A percentile compares a stretch with the other conserved stretches of the same genome.
These are phyloP conservation scores for Sphaerulina musiva DNA, from an alignment of 2,329 filamentous ascomycete species.

Conservation along the genomic window DNA sequence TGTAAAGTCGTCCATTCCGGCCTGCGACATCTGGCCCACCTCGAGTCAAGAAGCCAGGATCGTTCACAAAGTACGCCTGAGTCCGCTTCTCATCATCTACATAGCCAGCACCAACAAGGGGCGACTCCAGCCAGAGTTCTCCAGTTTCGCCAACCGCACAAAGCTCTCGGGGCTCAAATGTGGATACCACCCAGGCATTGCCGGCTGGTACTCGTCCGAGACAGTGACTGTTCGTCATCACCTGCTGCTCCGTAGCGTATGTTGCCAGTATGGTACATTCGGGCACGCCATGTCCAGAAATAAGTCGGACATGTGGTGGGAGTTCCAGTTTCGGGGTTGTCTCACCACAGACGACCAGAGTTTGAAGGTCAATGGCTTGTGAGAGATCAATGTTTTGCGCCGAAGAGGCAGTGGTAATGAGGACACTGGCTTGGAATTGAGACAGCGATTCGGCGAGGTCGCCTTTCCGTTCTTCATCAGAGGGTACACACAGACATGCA, in stretches of 20 bases:
- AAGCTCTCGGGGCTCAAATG: slow-evolving; percentile 21
- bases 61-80: slow-evolving; percentile 29
- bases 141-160: slow-evolving; percentile 43
- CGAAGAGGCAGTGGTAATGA: slow-evolving; percentile 51
- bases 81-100: slow-evolving; percentile 32
- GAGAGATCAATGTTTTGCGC: slow-evolving; percentile 34
- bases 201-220: slow-evolving; percentile 19
- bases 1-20: slow-evolving; percentile 48
- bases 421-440: slow-evolving; percentile 38
- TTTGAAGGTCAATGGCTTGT: slow-evolving; percentile 3
- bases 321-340: slow-evolving; percentile 36
- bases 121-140: slow-evolving; percentile 45
- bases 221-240: slow-evolving; percentile 28
- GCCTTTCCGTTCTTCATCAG: slow-evolving; percentile 44
- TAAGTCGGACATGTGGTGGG: slow-evolving; percentile 34
- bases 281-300: slow-evolving; percentile 41
- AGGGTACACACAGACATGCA: slow-evolving; percentile 16
- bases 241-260: not conserved
- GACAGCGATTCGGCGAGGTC: slow-evolving; percentile 43
- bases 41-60: slow-evolving; percentile 22
- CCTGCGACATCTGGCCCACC: slow-evolving; percentile 24
- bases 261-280: slow-evolving; percentile 26
- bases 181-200: slow-evolving; percentile 30
- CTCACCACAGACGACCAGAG: slow-evolving; percentile 33
- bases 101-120: slow-evolving; percentile 43